Base-by-base conservation (phyloP, 2,329 filamentous ascomycete genomes). In the Aspergillus texensis region DNA sequence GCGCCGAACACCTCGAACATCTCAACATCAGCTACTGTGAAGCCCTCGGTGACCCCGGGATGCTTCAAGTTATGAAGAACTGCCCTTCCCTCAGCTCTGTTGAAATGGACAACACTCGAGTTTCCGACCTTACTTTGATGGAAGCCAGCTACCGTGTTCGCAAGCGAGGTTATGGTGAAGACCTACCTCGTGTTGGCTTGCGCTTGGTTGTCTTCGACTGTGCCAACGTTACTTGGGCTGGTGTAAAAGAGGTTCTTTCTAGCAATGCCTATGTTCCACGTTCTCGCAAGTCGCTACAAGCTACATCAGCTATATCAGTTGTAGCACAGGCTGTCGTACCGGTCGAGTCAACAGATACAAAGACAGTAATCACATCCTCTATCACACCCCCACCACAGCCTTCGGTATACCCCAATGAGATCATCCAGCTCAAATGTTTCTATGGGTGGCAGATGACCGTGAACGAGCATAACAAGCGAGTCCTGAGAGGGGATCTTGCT, bases 391-490 rank as follows among this genome's bases (percentile, higher is more conserved):
- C 74, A 1, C 67, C 74, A 0, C 64, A 70, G 6, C 67, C 74
- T 11, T 62, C 67, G 19, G 62, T 69, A 0, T 94, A 89, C 70
- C 91, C 93, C 0, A 86, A 88, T 1, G 90, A 97, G 74, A 87
- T 96, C 62, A 93, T 98, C 64, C 84, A 88, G 6, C 84, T 98
- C 50, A 97, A 97, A 78, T 96, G 93, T 78, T 98, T 94, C 81
- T 96, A 96, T 76, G 93, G 91, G 48, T 97, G 92, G 87, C 94
- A 98, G 79, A 92, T 92, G 80, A 97, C 93, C 0, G 93, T 97
- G 5, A 91, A 97, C 69, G 93, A 97, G 76, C 94, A 98, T 78
- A 93, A 89, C 59, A 94, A 94, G 80, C 88, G 94, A 4, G 92
- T 97, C 0, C 77, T 96, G 58, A 84, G 87, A 5, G 92, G 92